These are phyloP conservation scores for Colletotrichum limetticola DNA, from an alignment of 2,329 filamentous ascomycete genomes.

Conservation along the genomic window DNA sequence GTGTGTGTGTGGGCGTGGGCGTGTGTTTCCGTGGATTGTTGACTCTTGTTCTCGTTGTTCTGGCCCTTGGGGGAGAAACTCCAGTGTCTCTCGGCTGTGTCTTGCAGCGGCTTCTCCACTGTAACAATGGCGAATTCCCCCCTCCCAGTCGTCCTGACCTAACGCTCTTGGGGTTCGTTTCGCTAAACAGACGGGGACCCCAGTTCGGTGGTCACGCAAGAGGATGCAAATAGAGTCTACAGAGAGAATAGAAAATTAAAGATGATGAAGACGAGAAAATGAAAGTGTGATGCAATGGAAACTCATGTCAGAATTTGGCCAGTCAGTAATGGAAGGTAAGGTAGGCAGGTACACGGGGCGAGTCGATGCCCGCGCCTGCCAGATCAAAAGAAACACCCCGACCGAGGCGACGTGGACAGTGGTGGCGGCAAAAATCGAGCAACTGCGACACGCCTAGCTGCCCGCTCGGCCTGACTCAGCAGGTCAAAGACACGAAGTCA, in stretches of 20 bases:
- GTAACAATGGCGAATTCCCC: not conserved
- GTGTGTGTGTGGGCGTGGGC: no score
- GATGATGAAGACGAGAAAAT: not conserved
- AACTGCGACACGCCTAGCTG: conserved; percentile 20
- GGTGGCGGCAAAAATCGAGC: not conserved
- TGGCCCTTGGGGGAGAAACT: not conserved
- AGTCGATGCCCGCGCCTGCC: not conserved
- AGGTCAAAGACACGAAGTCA: conserved; percentile 35
- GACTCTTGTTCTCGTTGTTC: not conserved
- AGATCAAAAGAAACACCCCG: not conserved
- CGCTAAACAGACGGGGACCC: not conserved
- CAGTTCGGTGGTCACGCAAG: not conserved
- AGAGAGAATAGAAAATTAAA: not conserved
- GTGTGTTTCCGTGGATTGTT: not conserved
- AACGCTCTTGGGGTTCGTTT: not conserved
- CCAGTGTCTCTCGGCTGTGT: conserved; percentile 7
- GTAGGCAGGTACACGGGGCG: no score
- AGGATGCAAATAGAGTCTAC: not conserved
- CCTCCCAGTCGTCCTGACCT: not conserved
- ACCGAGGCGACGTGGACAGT: not conserved
- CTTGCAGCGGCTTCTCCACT: conserved; percentile 26
- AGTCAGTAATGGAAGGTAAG: not conserved
- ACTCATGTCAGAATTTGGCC: not conserved
- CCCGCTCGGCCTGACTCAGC: conserved; percentile 33
- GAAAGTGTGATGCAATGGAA: not conserved